phyloP scores from a whole-genome alignment of 345 rosid genomes.

The Gossypium australe region DNA sequence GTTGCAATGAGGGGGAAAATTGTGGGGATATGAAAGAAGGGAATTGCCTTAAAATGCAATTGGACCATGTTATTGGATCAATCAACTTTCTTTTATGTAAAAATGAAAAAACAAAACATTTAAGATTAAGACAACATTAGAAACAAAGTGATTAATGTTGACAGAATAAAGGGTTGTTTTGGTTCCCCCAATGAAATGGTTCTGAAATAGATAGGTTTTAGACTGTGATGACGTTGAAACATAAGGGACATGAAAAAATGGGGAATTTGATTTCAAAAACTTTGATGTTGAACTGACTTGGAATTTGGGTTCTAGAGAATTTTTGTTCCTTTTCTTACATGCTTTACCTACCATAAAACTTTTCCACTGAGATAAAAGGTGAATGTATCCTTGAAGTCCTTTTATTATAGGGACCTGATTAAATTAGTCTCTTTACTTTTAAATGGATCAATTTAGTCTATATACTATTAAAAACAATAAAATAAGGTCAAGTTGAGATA shows the following conservation, averaged over 20 bases:
- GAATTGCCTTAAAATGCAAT: conserved; percentile 31
- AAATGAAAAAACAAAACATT: conserved; percentile 9
- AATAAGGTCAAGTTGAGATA: no score
- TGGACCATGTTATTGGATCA: conserved; percentile 31
- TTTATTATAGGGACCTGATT: no score
- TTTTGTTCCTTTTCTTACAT: conserved; percentile 14
- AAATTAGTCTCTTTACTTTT: no score
- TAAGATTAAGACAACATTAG: background rate
- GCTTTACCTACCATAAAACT: background rate
- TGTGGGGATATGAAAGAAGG: conserved; percentile 12
- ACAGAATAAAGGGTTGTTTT: conserved; percentile 19
- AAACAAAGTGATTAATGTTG: conserved; percentile 17
- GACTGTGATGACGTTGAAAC: conserved; percentile 27
- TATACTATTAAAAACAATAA: no score
- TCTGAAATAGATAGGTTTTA: conserved; percentile 16
- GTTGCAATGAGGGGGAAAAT: conserved; percentile 3
- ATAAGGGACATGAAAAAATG: conserved; percentile 13
- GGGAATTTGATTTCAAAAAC: conserved; percentile 25
- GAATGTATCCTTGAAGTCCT: no score
- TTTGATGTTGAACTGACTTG: conserved; percentile 29
- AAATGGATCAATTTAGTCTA: no score
- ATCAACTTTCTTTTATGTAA: background rate
- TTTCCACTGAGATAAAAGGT: no score
- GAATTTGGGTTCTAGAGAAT: background rate
- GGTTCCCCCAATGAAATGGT: background rate